These are phyloP conservation scores for Gossypium lobatum DNA, from an alignment of 441 rosid species.

Conservation along the genomic window DNA sequence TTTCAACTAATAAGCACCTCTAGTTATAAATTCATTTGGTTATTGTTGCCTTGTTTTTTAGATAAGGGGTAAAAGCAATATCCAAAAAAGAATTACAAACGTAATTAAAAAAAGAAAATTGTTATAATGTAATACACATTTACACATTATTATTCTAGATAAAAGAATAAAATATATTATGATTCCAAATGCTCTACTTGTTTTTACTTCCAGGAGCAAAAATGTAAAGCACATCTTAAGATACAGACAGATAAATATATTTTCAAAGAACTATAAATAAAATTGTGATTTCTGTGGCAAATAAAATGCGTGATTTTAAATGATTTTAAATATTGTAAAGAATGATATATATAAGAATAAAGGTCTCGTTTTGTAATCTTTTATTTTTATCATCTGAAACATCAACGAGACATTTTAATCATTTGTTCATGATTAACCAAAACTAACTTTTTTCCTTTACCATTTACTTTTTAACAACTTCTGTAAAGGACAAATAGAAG, in stretches of 20 bases:
- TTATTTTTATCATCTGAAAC: neutral
- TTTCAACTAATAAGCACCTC: neutral
- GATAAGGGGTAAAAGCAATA: neutral
- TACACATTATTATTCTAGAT: neutral
- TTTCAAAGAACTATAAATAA: neutral
- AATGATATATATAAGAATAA: neutral
- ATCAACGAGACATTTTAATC: neutral
- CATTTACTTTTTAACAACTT: neutral
- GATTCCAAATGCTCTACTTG: neutral
- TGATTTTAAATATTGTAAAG: neutral
- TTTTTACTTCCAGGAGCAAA: neutral
- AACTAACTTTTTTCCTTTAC: neutral
- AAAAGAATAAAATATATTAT: neutral
- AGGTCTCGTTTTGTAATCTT: neutral
- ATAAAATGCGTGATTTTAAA: neutral
- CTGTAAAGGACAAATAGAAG: neutral
- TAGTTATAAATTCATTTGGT: neutral
- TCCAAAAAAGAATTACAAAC: neutral
- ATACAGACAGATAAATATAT: neutral
- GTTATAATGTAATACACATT: neutral
- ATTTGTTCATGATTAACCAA: neutral
- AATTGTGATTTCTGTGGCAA: neutral
- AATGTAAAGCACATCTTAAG: neutral
- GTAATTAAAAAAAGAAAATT: neutral
- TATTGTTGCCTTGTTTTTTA: neutral